These are phyloP conservation scores for Beta macrorhiza DNA, from an alignment of 179 eudicot genomes.

Conservation along the genomic window DNA sequence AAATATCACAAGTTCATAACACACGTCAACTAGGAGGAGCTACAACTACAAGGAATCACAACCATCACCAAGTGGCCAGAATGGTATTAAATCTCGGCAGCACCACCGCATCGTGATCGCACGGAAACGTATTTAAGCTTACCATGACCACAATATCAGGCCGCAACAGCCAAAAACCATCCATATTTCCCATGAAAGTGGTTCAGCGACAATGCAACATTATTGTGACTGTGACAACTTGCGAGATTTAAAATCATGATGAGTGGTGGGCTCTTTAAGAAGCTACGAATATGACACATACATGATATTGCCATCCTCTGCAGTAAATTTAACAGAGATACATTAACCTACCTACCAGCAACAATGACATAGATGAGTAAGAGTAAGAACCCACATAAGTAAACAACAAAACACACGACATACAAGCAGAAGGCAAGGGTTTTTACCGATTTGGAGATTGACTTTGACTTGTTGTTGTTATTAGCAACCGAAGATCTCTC, in stretches of 20 bases:
- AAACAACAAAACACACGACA: not conserved
- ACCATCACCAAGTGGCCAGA: not conserved
- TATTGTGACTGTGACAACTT: no score
- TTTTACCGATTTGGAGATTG: conserved; percentile 38
- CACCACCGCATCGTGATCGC: no score
- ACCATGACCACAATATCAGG: no score
- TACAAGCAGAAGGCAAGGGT: not conserved
- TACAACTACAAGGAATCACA: not conserved
- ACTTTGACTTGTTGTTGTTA: conserved; percentile 43
- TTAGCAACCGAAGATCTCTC: conserved; percentile 41
- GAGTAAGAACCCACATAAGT: not conserved
- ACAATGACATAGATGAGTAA: not conserved
- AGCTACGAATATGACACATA: not conserved
- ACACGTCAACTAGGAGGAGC: not conserved
- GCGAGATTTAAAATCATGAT: no score
- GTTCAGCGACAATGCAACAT: no score
- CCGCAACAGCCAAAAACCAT: no score
- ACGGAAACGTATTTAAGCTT: no score
- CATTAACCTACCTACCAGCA: not conserved
- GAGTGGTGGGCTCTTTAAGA: not conserved
- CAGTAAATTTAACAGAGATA: not conserved
- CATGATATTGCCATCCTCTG: not conserved
- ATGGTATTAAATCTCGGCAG: not conserved
- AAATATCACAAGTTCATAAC: not conserved
- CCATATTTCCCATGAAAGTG: no score